These are phyloP conservation scores for Bretziella fagacearum DNA, from an alignment of 2,329 filamentous ascomycete genomes.

Conservation along the genomic window DNA sequence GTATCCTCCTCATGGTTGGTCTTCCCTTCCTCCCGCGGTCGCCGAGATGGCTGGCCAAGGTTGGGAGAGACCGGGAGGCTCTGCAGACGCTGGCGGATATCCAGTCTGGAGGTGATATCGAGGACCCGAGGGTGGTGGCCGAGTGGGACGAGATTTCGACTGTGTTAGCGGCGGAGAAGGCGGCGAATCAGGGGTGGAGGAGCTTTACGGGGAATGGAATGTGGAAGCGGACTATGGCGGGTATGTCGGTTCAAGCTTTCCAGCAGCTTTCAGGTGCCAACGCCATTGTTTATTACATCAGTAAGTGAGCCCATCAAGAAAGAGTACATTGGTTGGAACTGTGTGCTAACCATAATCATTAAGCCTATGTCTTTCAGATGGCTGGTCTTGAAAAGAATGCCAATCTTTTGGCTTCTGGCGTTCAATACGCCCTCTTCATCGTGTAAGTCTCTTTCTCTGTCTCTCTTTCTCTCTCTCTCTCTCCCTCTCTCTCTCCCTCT, in stretches of 20 bases:
- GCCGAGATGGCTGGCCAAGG: slow-evolving; percentile 45
- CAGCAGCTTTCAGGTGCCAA: slow-evolving; percentile 41
- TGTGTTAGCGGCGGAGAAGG: slow-evolving; percentile 20
- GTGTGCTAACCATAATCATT: background rate
- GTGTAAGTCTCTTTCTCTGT: slow-evolving; percentile 8
- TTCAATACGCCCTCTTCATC: slow-evolving; percentile 32
- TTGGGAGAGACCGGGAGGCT: slow-evolving; percentile 41
- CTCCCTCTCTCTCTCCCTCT: background rate
- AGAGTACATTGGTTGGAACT: background rate
- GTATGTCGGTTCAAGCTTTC: slow-evolving; percentile 37
- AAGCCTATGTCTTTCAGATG: slow-evolving; percentile 25
- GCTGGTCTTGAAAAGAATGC: slow-evolving; percentile 28
- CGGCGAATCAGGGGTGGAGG: slow-evolving; percentile 23
- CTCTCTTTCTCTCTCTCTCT: too few relatives aligned
- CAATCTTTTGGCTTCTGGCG: slow-evolving; percentile 36
- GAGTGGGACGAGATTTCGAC: slow-evolving; percentile 36
- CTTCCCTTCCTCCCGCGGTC: slow-evolving; percentile 46
- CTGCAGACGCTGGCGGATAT: slow-evolving; percentile 37
- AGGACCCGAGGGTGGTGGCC: slow-evolving; percentile 37
- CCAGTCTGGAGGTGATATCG: slow-evolving; percentile 36
- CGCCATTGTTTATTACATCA: slow-evolving; percentile 41
- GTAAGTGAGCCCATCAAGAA: slow-evolving; percentile 11
- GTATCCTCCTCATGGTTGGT: slow-evolving; percentile 37
- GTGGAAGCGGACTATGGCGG: slow-evolving; percentile 35
- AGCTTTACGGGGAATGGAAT: slow-evolving; percentile 31